Base-by-base conservation (phyloP, 345 rosid genomes). In the Combretum micranthum region DNA sequence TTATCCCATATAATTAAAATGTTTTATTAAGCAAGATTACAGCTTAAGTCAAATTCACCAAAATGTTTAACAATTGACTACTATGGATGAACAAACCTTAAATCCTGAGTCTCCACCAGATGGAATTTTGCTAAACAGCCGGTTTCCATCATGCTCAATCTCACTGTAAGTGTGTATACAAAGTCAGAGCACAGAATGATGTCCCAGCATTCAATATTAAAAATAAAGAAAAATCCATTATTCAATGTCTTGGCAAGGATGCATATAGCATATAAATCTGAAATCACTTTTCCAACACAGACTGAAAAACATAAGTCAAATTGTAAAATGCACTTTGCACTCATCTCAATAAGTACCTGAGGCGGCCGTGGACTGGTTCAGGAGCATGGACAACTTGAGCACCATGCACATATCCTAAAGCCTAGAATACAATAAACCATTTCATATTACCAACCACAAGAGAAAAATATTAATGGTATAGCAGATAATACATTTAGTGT, bases 311-410 rank as follows among this genome's bases (percentile, higher is more conserved):
- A 49, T 45, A 63, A 59, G 47, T 49, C 45, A 42, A 45, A 47
- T n/a, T 11, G 56, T 15, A 39, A 51, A 42, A 12, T 19, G 15
- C 13, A 61, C 21, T 13, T 39, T 26, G 26, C 56, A 50, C 47
- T 56, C 44, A 59, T 39, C 59, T 16, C 20, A 55, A 64, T 58
- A 55, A 26, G 58, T 80, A 93, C 99, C 99, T 93, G 75, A 89
- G 69, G 13, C 96, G 91, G 62, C 97, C 99, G 71, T 93, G 99
- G 59, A 93, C 84, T 50, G 99, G 97, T 68, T 89, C 94, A 20
- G 87, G 61, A 55, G 97, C 99, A 56, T 86, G 99, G 63, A 83
- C 79, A 62, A 93, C 75, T 68, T 62, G 75, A 70, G 96, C 99
- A 55, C 96, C 97, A 60, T 93, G 89, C 37, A 75, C 96, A 64